These are phyloP conservation scores for Pseudocercospora macadamiae DNA, from an alignment of 2,329 filamentous ascomycete genomes.

Conservation along the genomic window DNA sequence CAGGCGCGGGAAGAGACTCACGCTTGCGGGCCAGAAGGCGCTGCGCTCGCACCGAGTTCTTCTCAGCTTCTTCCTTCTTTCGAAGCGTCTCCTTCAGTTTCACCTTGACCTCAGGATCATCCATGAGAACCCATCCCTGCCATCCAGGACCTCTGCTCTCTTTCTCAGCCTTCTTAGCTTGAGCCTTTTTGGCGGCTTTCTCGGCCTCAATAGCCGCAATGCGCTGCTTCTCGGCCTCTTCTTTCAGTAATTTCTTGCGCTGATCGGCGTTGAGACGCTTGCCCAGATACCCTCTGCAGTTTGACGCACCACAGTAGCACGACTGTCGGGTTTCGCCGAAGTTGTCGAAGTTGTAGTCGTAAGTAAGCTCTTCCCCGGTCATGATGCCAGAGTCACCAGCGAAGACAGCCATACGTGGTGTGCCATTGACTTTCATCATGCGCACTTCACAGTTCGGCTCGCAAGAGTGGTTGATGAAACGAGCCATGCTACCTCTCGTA, in stretches of 20 bases:
- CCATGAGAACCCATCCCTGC: constrained; percentile 37
- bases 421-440: constrained; percentile 94
- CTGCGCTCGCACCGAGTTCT: constrained; percentile 33
- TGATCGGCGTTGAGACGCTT: constrained; percentile 37
- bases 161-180: constrained; percentile 33
- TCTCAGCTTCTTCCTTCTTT: constrained; percentile 35
- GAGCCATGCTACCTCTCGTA: constrained; percentile 90
- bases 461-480: constrained; percentile 98
- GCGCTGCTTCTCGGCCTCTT: constrained; percentile 32
- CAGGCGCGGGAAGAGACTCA: not conserved
- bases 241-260: constrained; percentile 34
- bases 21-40: constrained; percentile 23
- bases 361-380: constrained; percentile 94
- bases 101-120: constrained; percentile 35
- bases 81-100: constrained; percentile 33
- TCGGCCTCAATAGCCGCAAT: constrained; percentile 32
- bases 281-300: constrained; percentile 62
- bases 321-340: constrained; percentile 48
- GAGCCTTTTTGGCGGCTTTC: constrained; percentile 34
- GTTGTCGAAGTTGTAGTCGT: constrained; percentile 77
- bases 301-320: constrained; percentile 64
- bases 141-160: constrained; percentile 31
- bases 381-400: constrained; percentile 86
- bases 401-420: constrained; percentile 95
- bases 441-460: constrained; percentile 79